phyloP scores from a whole-genome alignment of 352 stramenopile species.

The Phytophthora sansomeana region DNA sequence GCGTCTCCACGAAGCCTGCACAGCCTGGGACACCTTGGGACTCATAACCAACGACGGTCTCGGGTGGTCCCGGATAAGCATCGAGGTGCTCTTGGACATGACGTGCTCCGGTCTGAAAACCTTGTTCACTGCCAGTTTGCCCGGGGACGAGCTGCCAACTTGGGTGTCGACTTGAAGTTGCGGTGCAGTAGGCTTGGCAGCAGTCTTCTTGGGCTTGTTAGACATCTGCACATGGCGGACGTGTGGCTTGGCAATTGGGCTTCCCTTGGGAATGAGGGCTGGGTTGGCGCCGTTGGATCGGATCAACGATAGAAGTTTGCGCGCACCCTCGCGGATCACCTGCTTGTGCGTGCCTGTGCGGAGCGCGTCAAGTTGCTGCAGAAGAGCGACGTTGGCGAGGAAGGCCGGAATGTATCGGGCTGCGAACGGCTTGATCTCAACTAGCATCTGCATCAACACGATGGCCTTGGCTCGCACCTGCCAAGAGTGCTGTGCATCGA shows the following conservation, averaged over 20 bases:
- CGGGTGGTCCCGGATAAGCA: conserved; percentile 4
- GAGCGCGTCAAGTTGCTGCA: conserved; percentile 46
- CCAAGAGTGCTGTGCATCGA: conserved; percentile 37
- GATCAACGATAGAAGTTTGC: conserved; percentile 65
- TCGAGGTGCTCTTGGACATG: conserved; percentile 30
- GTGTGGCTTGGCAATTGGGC: conserved; percentile 33
- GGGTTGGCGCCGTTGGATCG: conserved; percentile 54
- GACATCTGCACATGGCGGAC: conserved; percentile 31
- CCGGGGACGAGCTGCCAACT: conserved; percentile 12
- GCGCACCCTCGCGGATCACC: conserved; percentile 56
- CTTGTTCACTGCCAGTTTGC: conserved; percentile 28
- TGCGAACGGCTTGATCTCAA: conserved; percentile 54
- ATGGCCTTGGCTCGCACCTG: conserved; percentile 64
- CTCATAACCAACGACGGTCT: conserved; percentile 34
- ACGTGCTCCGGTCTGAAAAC: conserved; percentile 26
- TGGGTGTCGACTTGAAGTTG: conserved; percentile 8
- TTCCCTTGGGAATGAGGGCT: conserved; percentile 47
- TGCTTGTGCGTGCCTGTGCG: conserved; percentile 48
- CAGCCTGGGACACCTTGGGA: conserved; percentile 50
- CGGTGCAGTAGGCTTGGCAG: neutral
- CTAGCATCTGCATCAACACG: conserved; percentile 62
- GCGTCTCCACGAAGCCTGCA: conserved; percentile 50
- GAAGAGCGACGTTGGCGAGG: conserved; percentile 25
- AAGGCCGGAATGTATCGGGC: conserved; percentile 44
- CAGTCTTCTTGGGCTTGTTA: conserved; percentile 27